Percentiles rank a stretch among this genome's conserved stretches.
Evolutionary conservation across 805 yeast genomes (phyloP).

Genomic region (Pichia paraexigua): DNA sequence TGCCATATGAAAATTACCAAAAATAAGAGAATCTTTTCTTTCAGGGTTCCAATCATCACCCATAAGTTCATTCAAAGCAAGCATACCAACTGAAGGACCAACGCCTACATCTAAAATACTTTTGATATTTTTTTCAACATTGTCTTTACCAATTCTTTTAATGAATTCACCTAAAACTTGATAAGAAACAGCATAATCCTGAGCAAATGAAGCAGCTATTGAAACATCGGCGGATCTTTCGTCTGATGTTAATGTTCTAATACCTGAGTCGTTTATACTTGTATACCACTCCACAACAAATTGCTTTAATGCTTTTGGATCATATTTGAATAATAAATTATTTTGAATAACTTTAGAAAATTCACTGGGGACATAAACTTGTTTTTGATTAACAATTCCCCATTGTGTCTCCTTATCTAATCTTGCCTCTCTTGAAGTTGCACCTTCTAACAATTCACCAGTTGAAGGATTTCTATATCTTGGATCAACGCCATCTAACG

Average conservation of each 20-base stretch:
- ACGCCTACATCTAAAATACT: slow-evolving; percentile 71
- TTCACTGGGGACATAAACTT: slow-evolving; percentile 46
- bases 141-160: slow-evolving; percentile 40
- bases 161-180: slow-evolving; percentile 63
- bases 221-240: slow-evolving; percentile 65
- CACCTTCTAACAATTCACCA: slow-evolving; percentile 30
- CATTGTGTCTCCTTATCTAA: slow-evolving; percentile 47
- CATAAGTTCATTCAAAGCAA: slow-evolving; percentile 80
- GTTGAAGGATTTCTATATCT: slow-evolving; percentile 27
- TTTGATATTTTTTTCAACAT: slow-evolving; percentile 47
- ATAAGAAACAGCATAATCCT: slow-evolving; percentile 64
- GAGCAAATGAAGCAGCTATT: slow-evolving; percentile 72
- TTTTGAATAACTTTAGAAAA: slow-evolving; percentile 55
- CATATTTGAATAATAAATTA: slow-evolving; percentile 49
- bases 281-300: slow-evolving; percentile 37
- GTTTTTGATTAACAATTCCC: slow-evolving; percentile 47
- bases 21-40: slow-evolving; percentile 61
- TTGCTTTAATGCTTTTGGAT: slow-evolving; percentile 57
- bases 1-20: slow-evolving; percentile 67
- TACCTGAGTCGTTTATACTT: slow-evolving; percentile 40
- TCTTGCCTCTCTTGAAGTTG: slow-evolving; percentile 44
- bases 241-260: slow-evolving; percentile 36
- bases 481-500: slow-evolving; percentile 25
- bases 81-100: slow-evolving; percentile 90
- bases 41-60: slow-evolving; percentile 55